Evolutionary conservation across 495 filamentous ascomycete species (phyloP).

Genomic region (Xylaria grammica): DNA sequence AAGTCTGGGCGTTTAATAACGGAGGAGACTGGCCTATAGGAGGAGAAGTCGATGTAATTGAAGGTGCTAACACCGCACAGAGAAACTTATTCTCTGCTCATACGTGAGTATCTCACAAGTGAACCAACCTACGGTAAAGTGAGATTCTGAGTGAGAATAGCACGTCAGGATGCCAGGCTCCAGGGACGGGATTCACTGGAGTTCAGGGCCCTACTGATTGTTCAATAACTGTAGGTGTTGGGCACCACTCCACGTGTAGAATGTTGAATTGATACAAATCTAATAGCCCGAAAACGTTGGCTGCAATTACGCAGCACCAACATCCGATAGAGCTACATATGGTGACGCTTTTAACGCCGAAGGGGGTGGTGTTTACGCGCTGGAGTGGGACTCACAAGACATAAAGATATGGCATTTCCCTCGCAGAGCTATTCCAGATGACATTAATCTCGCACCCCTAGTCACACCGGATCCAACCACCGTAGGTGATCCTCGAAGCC

Average conservation of each 20-base stretch:
- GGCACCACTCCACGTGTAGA: not conserved
- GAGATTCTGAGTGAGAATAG: constrained; percentile 40
- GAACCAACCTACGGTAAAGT: constrained; percentile 44
- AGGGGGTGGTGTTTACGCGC: constrained; percentile 69
- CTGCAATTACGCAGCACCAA: constrained; percentile 32
- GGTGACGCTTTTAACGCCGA: constrained; percentile 69
- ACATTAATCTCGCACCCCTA: constrained; percentile 49
- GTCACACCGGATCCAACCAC: constrained; percentile 60
- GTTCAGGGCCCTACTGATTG: constrained; percentile 27
- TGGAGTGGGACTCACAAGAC: constrained; percentile 64
- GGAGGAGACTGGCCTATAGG: constrained; percentile 63
- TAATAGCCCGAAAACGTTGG: constrained; percentile 30
- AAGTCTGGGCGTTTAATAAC: constrained; percentile 46
- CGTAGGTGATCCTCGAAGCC: not conserved
- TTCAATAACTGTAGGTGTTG: constrained; percentile 29
- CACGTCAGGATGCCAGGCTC: constrained; percentile 53
- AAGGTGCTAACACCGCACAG: constrained; percentile 69
- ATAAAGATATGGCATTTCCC: constrained; percentile 79
- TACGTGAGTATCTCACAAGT: constrained; percentile 45
- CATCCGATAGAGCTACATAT: constrained; percentile 46
- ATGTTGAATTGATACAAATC: constrained; percentile 8
- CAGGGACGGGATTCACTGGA: constrained; percentile 38
- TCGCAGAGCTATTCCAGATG: constrained; percentile 61
- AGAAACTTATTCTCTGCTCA: constrained; percentile 72
- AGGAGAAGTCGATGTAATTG: constrained; percentile 85